These are phyloP conservation scores for Penicillium capsulatum DNA, from an alignment of 2,329 filamentous ascomycete species.

Conservation along the genomic window DNA sequence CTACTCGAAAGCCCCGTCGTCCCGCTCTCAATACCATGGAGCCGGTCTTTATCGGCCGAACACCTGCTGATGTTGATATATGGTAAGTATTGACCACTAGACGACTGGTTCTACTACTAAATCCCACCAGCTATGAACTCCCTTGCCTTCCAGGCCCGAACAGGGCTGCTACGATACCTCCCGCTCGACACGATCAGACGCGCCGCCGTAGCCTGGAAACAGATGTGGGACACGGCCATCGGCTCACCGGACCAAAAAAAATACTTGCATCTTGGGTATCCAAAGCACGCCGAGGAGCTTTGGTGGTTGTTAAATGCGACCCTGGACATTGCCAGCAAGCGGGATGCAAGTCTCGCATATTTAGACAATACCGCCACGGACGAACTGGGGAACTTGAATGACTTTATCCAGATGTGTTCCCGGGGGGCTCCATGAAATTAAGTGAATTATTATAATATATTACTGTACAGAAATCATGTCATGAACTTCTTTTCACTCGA, in stretches of 20 bases:
- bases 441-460: neutral
- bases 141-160: conserved; percentile 27
- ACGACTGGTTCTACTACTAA: neutral
- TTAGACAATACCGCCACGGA: conserved; percentile 28
- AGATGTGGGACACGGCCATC: conserved; percentile 24
- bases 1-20: conserved; percentile 21
- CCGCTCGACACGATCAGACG: conserved; percentile 24
- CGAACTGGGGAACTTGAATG: conserved; percentile 29
- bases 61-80: conserved; percentile 31
- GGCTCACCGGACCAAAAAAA: conserved; percentile 18
- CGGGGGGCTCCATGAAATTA: neutral
- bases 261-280: conserved; percentile 26
- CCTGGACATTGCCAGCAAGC: conserved; percentile 18
- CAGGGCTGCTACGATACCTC: conserved; percentile 25
- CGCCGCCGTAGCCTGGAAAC: conserved; percentile 28
- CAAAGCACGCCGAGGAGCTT: conserved; percentile 31
- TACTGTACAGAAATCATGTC: neutral
- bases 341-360: conserved; percentile 18
- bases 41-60: conserved; percentile 26
- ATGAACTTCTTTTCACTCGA: neutral
- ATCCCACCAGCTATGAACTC: conserved; percentile 25
- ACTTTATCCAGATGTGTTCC: conserved; percentile 28
- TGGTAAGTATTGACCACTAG: conserved; percentile 15
- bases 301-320: conserved; percentile 30
- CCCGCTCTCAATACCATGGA: conserved; percentile 17